Conservation (phyloP, 495 filamentous ascomycete genomes). For the Daldinia decipiens region DNA sequence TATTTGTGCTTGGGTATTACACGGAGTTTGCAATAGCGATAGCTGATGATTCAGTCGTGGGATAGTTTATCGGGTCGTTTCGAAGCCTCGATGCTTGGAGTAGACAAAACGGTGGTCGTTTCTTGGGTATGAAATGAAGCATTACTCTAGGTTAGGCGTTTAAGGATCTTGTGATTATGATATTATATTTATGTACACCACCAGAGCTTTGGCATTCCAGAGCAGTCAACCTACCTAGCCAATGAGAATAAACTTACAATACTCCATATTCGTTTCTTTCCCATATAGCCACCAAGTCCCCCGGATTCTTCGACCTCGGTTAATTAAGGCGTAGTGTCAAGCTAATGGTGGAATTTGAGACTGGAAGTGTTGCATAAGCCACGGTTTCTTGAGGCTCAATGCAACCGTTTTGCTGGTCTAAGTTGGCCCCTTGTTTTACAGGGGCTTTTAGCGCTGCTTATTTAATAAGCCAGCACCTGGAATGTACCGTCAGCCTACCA, state of each 20-base stretch:
- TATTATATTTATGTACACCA: constrained; percentile 17
- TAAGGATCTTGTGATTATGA: constrained; percentile 25
- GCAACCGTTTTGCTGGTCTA: constrained; percentile 29
- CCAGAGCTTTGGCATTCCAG: constrained; percentile 17
- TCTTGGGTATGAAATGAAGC: constrained; percentile 30
- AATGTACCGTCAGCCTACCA: constrained; percentile 32
- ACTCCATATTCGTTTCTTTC: background rate
- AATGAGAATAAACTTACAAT: constrained; percentile 23
- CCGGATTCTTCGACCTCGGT: no score
- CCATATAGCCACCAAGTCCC: no score
- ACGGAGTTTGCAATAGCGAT: constrained; percentile 20
- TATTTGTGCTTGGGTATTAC: constrained; percentile 14
- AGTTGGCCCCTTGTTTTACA: constrained; percentile 40
- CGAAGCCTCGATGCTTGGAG: constrained; percentile 19
- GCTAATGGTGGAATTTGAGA: constrained; percentile 27
- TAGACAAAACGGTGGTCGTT: constrained; percentile 31
- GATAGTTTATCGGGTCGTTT: constrained; percentile 12
- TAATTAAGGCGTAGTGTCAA: background rate
- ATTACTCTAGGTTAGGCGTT: constrained; percentile 32
- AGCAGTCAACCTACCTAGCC: constrained; percentile 20
- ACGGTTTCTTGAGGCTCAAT: constrained; percentile 40
- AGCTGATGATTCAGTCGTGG: background rate
- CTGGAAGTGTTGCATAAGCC: constrained; percentile 43
- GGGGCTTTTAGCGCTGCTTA: constrained; percentile 16
- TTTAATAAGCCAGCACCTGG: constrained; percentile 30